Evolutionary conservation across 306 rosid species (phyloP), one percentile per base, ranked within the genome.

Genomic region (Alnus rubra): DNA sequence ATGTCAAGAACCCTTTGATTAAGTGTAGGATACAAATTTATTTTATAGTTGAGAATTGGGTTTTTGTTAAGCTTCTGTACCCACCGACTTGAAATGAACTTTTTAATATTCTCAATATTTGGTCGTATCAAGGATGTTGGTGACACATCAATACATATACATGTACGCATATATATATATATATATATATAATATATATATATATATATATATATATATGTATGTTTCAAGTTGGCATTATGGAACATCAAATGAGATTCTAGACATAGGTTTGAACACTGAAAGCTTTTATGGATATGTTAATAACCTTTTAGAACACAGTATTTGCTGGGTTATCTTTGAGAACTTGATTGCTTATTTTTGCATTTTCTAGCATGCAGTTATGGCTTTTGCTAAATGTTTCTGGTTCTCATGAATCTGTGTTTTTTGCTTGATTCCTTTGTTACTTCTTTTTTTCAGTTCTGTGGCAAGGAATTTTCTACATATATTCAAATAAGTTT

Each of bases 391-490:
- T 70, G 73, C 52, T 51, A 10, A 7, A 69, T 67, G 48, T 67
- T 42, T 51, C 8, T 71, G 47, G 50, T 70, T 39, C 67, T 30
- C 52, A 5, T 12, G 19, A 30, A 30, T 37, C 18, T 51, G 16
- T 37, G 58, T 69, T 18, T 35, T 74, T 75, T 73, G 53, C 65
- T 56, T 72, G 47, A 65, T 78, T 16, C n/a, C 28, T 59, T 2
- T 33, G 1, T 33, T 33, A 33, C 37, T 30, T 59, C 44, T 9
- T 48, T 67, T 33, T 62, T 54, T 55, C 4, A 42, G 42, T 71
- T 70, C 51, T 45, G 54, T 23, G 76, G n/a, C 79, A 56, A 84
- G 52, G 54, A 72, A 71, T 67, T 74, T 67, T 7, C 58, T 39
- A 31, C 69, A n/a, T 35, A n/a, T 51, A 31, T 64, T 51, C 54